Evolutionary conservation across 1,284 basidiomycete genomes (phyloP).

Genomic region (Trametes versicolor): DNA sequence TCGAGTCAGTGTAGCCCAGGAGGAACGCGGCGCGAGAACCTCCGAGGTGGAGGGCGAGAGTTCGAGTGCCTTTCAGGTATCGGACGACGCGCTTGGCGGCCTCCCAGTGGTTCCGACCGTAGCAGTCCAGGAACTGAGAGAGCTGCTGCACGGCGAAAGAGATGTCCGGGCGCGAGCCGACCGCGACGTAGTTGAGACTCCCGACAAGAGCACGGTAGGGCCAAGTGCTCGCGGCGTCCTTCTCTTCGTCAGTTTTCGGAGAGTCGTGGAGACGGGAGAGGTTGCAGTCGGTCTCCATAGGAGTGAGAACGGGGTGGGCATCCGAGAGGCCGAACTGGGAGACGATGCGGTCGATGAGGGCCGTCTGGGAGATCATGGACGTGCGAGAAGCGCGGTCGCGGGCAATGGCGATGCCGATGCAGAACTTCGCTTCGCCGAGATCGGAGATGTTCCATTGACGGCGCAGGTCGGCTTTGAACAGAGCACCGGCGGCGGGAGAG

Average conservation of each 20-base stretch:
- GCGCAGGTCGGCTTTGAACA: conserved; percentile 43
- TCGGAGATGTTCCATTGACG: conserved; percentile 26
- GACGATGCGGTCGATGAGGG: conserved; percentile 49
- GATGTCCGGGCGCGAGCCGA: conserved; percentile 33
- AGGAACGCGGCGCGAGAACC: conserved; percentile 36
- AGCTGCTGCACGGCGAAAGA: conserved; percentile 28
- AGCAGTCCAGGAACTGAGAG: conserved; percentile 27
- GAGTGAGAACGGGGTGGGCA: conserved; percentile 24
- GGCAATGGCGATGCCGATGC: conserved; percentile 38
- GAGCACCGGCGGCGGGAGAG: conserved; percentile 29
- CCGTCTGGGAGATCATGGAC: conserved; percentile 47
- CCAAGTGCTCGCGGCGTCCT: conserved; percentile 1
- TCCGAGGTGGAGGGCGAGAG: conserved; percentile 25
- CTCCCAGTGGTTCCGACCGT: conserved; percentile 34
- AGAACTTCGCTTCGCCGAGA: conserved; percentile 33
- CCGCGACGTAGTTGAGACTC: conserved; percentile 31
- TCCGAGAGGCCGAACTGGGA: conserved; percentile 44
- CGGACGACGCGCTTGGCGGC: conserved; percentile 37
- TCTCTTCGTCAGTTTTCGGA: conserved; percentile 6
- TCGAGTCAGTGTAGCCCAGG: conserved; percentile 53
- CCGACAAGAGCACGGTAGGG: conserved; percentile 32
- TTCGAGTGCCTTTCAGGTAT: conserved; percentile 41
- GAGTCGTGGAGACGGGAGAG: conserved; percentile 6
- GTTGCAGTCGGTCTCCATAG: conserved; percentile 17
- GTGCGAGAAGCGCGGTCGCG: conserved; percentile 35